Conservation (phyloP, 148 eudicot genomes). For the Chenopodium suecicum region DNA sequence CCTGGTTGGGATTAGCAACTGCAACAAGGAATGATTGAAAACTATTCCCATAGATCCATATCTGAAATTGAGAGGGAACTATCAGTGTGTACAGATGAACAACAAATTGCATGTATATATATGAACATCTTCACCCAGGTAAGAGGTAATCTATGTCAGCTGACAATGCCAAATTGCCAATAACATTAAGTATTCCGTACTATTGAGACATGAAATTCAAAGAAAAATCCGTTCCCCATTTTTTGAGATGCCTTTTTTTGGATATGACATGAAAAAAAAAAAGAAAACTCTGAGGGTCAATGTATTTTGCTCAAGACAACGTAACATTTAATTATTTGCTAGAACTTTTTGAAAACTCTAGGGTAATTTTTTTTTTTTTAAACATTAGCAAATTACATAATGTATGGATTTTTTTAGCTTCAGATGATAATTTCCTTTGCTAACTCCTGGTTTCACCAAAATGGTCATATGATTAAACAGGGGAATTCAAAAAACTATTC, state of each 20-base stretch:
- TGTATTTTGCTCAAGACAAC: too few relatives aligned
- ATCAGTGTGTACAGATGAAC: not conserved
- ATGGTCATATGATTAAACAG: too few relatives aligned
- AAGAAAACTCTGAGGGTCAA: too few relatives aligned
- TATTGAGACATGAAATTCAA: too few relatives aligned
- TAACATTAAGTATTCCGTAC: too few relatives aligned
- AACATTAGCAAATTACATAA: too few relatives aligned
- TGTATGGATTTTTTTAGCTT: too few relatives aligned
- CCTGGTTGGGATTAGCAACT: conserved; percentile 62
- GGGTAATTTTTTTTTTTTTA: too few relatives aligned
- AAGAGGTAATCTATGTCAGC: not conserved
- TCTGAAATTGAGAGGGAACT: conserved; percentile 28
- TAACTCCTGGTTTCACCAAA: not conserved
- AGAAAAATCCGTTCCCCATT: not conserved
- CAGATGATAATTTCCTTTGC: not conserved
- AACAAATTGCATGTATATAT: not conserved
- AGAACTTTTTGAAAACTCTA: too few relatives aligned
- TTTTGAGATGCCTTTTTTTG: not conserved
- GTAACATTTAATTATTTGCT: too few relatives aligned
- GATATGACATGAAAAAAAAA: not conserved
- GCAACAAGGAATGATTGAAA: conserved; percentile 76
- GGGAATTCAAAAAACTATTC: too few relatives aligned
- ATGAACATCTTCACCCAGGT: not conserved
- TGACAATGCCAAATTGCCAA: too few relatives aligned
- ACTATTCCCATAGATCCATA: conserved; percentile 87